Evolutionary conservation across 2,329 filamentous ascomycete genomes (phyloP), one percentile per base, ranked within the genome.

Genomic region (Beauveria medogensis): DNA sequence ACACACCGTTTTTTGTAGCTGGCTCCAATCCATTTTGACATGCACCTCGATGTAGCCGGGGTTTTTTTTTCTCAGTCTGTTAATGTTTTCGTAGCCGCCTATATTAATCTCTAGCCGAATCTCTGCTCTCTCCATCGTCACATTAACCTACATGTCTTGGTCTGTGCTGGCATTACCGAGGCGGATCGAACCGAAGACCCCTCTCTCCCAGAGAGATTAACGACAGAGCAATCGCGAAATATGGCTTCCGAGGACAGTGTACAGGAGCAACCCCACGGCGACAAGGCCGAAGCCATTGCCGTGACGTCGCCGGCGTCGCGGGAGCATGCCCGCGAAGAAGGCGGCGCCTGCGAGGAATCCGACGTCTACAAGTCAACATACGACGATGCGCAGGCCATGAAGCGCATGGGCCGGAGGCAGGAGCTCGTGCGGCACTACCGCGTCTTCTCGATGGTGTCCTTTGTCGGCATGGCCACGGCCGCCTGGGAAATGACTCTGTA

Each of bases 401-500:
- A 34, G 41, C 59, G 59, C 20, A 61, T 61, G 59, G 59, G 59
- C 24, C 51, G 59, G 5, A 55, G 50, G 9, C 59, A 55, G 52
- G 51, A 61, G 51, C 59, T 61, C 41, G 43, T 61, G 16, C 51
- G 59, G 18, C 59, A 61, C 52, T 61, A 61, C 46, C 59, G 59
- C 44, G 30, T 61, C 43, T 61, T 61, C 44, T 61, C 59, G n/a
- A 61, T 61, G 59, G 59, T 61, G 14, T 61, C 59, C 30, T 61
- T 61, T 44, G 46, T 61, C 22, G 59, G 51, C 43, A 61, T 61
- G 51, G 59, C 59, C 34, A 61, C 59, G 22, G 51, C 59, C 24
- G 51, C 59, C 10, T 61, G 59, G 59, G 53, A 61, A 26, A 20
- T 55, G 37, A 61, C 59, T 14, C 59, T 61, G 16, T 60, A 48